Evolutionary conservation across 139 green algal species (phyloP).

Genomic region (Volvox reticuliferus): DNA sequence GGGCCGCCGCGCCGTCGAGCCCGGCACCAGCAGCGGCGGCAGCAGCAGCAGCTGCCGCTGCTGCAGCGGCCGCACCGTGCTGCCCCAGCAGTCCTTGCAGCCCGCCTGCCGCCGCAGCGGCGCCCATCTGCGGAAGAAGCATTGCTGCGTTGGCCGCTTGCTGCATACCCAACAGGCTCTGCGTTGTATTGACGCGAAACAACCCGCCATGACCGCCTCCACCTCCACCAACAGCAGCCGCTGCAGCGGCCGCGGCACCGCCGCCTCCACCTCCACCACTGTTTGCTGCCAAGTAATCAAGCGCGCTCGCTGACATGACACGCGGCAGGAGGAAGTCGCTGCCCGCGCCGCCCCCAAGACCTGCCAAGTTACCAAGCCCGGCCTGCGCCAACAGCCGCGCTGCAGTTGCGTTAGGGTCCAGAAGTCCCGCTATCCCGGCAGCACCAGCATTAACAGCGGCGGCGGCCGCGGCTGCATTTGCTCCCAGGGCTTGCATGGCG

Average conservation of each 20-base stretch:
- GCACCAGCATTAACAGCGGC: conserved; percentile 41
- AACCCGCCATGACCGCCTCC: conserved; percentile 39
- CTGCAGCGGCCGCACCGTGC: background rate
- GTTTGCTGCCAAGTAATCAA: conserved; percentile 31
- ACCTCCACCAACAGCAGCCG: conserved; percentile 22
- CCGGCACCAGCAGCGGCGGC: background rate
- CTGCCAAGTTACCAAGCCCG: background rate
- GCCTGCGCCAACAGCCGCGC: conserved; percentile 33
- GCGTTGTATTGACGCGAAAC: conserved; percentile 33
- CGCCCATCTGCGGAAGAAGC: conserved; percentile 33
- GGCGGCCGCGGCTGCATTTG: conserved; percentile 32
- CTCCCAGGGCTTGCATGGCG: conserved; percentile 49
- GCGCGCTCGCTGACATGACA: conserved; percentile 46
- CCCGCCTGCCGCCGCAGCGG: background rate
- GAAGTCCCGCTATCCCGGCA: conserved; percentile 29
- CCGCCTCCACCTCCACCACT: background rate
- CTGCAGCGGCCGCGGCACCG: background rate
- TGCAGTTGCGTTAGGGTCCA: conserved; percentile 37
- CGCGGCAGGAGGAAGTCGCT: conserved; percentile 44
- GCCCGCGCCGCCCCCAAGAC: conserved; percentile 16
- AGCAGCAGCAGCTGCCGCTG: background rate
- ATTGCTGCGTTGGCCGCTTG: conserved; percentile 35
- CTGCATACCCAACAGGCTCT: conserved; percentile 45
- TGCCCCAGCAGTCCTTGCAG: conserved; percentile 41
- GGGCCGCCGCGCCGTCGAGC: conserved; percentile 20